Base-by-base conservation (phyloP, 495 filamentous ascomycete genomes). In the Trichocladium antarcticum region DNA sequence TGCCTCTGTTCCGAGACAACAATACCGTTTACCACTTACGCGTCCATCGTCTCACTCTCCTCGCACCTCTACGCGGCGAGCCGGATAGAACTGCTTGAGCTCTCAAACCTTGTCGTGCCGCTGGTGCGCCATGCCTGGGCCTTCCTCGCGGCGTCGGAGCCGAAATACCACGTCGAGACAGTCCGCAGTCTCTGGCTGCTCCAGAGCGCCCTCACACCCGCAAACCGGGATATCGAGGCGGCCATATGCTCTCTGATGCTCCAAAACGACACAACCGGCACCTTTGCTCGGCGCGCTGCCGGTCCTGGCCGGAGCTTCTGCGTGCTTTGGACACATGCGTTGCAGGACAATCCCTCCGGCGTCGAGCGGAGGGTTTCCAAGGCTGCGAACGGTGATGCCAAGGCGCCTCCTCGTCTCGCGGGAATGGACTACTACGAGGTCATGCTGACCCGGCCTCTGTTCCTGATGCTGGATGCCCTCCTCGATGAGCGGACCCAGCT, bases 101-200 rank as follows among this genome's bases (percentile, higher is more conserved):
- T 88, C 6, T 80, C 80, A 27, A 74, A 79, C 19, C 61, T 90
- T 15, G 76, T 89, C 15, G 73, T 81, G 10, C 69, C 76, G 20
- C 64, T 95, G 16, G 79, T 92, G 12, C 73, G 69, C 12, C 73
- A 79, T 49, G 70, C 89, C 0, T 97, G 90, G 90, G 54, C 68
- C 20, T 89, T 83, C 60, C 69, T 96, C 29, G 86, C 87, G 0
- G 81, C 86, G 19, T 68, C 81, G 16, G 82, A 81, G 47, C 89
- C 88, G 0, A 93, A 93, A 58, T 89, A 89, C 54, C 92, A 95
- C 61, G 87, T 97, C 19, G 90, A 97, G 63, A 80, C 87, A 29
- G 86, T 93, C 39, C 83, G 85, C 42, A 84, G 80, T 52, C 66
- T 97, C 12, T 93, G 89, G 84, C 78, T 84, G 42, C 67, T 97